Evolutionary conservation across 495 filamentous ascomycete species (phyloP).

Genomic region (Copromyces sp.): DNA sequence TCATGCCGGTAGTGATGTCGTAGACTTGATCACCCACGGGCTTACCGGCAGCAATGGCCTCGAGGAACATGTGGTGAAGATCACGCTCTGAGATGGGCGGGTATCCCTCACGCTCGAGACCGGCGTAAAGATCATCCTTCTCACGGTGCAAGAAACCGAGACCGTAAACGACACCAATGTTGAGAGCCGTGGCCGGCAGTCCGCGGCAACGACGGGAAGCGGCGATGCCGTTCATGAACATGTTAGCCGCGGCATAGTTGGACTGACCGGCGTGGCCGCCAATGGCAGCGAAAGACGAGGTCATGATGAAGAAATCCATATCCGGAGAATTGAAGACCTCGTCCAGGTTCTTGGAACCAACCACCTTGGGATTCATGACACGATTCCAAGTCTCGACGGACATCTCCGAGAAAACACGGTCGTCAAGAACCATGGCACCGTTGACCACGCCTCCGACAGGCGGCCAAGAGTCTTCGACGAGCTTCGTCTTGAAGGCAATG

Average conservation of each 20-base stretch:
- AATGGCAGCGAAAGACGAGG: slow-evolving; percentile 36
- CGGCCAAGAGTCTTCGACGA: slow-evolving; percentile 16
- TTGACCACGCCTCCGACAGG: slow-evolving; percentile 40
- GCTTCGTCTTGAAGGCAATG: slow-evolving; percentile 15
- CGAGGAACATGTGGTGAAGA: slow-evolving; percentile 49
- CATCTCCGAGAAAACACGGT: slow-evolving; percentile 40
- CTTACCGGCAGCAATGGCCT: slow-evolving; percentile 38
- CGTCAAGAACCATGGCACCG: slow-evolving; percentile 45
- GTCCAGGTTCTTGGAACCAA: slow-evolving; percentile 33
- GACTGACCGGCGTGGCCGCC: slow-evolving; percentile 40
- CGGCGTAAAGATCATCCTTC: slow-evolving; percentile 29
- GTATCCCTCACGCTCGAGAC: slow-evolving; percentile 35
- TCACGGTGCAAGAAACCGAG: slow-evolving; percentile 45
- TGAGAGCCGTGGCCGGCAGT: slow-evolving; percentile 34
- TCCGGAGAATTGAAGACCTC: slow-evolving; percentile 18
- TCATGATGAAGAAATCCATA: slow-evolving; percentile 42
- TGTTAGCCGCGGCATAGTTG: slow-evolving; percentile 48
- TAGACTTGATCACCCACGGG: slow-evolving; percentile 12
- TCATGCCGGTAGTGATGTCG: slow-evolving; percentile 32
- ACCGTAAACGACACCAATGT: slow-evolving; percentile 49
- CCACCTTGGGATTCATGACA: slow-evolving; percentile 35
- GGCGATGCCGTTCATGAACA: slow-evolving; percentile 41
- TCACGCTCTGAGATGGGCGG: slow-evolving; percentile 49
- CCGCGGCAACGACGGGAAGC: slow-evolving; percentile 24
- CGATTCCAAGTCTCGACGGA: slow-evolving; percentile 26